Conservation (phyloP, 1,284 basidiomycete species). For the Ustilago hordei region DNA sequence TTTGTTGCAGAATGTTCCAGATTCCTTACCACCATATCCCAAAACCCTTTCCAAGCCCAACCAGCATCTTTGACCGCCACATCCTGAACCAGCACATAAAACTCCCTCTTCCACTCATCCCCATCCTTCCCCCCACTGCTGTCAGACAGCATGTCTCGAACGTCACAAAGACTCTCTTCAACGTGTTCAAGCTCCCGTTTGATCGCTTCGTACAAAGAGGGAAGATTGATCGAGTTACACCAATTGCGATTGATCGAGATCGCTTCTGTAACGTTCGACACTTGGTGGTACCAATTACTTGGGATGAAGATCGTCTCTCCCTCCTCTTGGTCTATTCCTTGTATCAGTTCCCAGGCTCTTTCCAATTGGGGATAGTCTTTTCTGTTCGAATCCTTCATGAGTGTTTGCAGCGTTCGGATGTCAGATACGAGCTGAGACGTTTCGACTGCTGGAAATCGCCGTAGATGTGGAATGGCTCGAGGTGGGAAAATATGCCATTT, state of each 20-base stretch:
- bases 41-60: slow-evolving; percentile 67
- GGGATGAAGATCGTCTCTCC: slow-evolving; percentile 66
- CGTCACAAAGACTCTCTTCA: slow-evolving; percentile 71
- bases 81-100: slow-evolving; percentile 48
- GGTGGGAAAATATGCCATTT: slow-evolving; percentile 74
- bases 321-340: slow-evolving; percentile 17
- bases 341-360: slow-evolving; percentile 17
- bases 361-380: slow-evolving; percentile 14
- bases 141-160: slow-evolving; percentile 70
- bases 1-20: slow-evolving; percentile 24
- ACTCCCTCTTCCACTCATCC: slow-evolving; percentile 52
- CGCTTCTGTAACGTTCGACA: slow-evolving; percentile 66
- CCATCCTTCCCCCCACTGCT: background rate
- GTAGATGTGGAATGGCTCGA: slow-evolving; percentile 60
- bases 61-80: slow-evolving; percentile 60
- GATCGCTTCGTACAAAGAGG: slow-evolving; percentile 71
- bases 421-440: slow-evolving; percentile 61
- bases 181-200: slow-evolving; percentile 69
- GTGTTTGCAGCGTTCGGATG: slow-evolving; percentile 9
- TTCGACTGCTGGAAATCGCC: slow-evolving; percentile 57
- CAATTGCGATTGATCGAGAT: slow-evolving; percentile 70
- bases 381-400: background rate
- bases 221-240: slow-evolving; percentile 72
- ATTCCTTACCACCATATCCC: slow-evolving; percentile 59
- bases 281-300: slow-evolving; percentile 68